Evolutionary conservation across 192 early-diverging fungal genomes (phyloP), one percentile per base, ranked within the genome.

Genomic region (Coemansia sp.): DNA sequence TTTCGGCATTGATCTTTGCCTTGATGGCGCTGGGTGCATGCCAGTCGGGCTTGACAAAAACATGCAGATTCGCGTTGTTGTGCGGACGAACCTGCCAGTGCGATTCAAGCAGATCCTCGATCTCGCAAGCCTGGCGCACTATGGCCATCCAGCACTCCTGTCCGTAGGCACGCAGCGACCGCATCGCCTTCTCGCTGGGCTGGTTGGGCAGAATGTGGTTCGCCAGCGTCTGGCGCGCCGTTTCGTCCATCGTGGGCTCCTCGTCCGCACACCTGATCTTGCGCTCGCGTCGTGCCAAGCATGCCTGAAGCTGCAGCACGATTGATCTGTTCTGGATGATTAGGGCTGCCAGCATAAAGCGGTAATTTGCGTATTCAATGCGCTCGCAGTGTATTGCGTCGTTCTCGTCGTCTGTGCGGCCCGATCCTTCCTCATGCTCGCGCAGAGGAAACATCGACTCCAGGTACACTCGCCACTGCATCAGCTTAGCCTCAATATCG

Each of bases 71-170:
- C 46, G 60, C 56, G 36, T 74, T 68, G 47, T 56, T 22, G 41
- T 73, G 74, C 5, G 74, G 62, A 6, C 68, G 65, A 48, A 77
- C 80, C 62, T 74, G 74, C 80, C 80, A 82, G 66, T 82, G 80
- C 59, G 74, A 77, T 71, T 73, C 74, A 13, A 82, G 72, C 56
- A 82, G 72, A 52, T 73, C 74, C 52, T 64, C 80, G 47, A 77
- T 76, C 66, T 82, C 80, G 63, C 80, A 82, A 11, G 74, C 80
- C 66, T 82, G 80, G 47, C 74, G 80, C 74, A 82, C 80, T 11
- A 68, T 55, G 18, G 58, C 68, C 8, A 51, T 55, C 80, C 80
- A 82, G 71, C 74, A 73, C 58, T 82, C 80, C 40, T 73, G 74
- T 11, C 63, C 80, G 52, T 77, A 68, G 32, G 63, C 61, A 48